Base-by-base conservation (phyloP, 768 basidiomycete species). In the Kwoniella europaea region DNA sequence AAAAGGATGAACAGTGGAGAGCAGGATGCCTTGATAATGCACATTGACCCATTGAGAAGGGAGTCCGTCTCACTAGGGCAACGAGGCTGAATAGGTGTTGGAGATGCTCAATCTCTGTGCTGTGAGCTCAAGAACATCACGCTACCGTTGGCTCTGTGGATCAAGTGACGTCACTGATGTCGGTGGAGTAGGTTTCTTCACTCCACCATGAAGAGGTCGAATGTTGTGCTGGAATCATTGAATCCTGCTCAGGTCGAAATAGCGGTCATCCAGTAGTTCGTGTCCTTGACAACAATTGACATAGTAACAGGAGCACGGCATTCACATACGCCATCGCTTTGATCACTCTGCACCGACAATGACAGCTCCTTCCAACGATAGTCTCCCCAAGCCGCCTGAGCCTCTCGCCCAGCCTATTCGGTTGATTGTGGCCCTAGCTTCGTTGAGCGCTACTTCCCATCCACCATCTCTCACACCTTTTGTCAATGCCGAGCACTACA, bases 381-480 rank as follows among this genome's bases (percentile, higher is more conserved):
- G 43, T 4, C 50, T 65, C 12, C 71, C 74, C n/a, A 63, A 65
- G 54, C 72, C 70, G 42, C 75, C 77, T 7, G 62, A 67, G 29
- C 74, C 71, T 2, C 72, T 81, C 4, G 65, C 74, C 20, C 67
- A 68, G 62, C 67, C 71, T 3, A 66, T 77, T 55, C 69, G 78
- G 27, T 75, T 81, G 16, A 55, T 81, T 27, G 67, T 79, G 15
- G 75, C 76, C 44, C 73, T 81, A 22, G 54, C 73, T 12, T 75
- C 74, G 0, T 63, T 79, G 4, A 67, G 72, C 41, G 72, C 79
- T 1, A 77, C 76, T 1, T 63, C 60, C 0, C 66, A 76, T 35
- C 75, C 74, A 10, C 20, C 60, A 6, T 58, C 15, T 13, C 57
- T 20, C 18, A 61, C 29, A 35, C 7, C n/a, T 12, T 27, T 9